Evolutionary conservation across 495 filamentous ascomycete species (phyloP), one percentile per base, ranked within the genome.

Genomic region (Penicillium lividum): DNA sequence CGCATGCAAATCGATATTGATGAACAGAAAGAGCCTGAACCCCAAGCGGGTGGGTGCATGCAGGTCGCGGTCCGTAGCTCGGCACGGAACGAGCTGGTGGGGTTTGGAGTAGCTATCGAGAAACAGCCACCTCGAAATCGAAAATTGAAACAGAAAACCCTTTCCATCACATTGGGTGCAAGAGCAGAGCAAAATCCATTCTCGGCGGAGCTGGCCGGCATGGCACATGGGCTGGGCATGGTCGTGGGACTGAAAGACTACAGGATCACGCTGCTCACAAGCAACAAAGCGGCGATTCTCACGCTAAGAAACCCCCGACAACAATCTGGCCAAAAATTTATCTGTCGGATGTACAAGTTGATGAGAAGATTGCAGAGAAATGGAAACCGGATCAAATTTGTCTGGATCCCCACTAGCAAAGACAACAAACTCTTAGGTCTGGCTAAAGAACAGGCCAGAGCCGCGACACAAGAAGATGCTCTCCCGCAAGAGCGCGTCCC

Each of bases 341-440:
- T 50, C 6, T 30, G 47, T 50, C 47, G 31, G 16, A 50, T 50
- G 11, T 50, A 50, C 47, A 52, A 52, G 50, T 40, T 40, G 50
- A 52, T 52, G 50, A 46, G 43, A 46, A 22, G 22, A 22, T 22
- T 22, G 22, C 22, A 22, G 22, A 22, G 22, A 22, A 22, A 22
- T 22, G 22, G 58, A 51, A 65, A 59, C 43, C 38, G 34, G 48
- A 57, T 65, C 29, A 53, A 38, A 6, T 51, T 62, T 46, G 49
- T 3, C 33, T 61, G 51, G 51, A 27, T 59, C 62, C 51, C 54
- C 3, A 58, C 50, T 18, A 65, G 56, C 42, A 43, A 62, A 47
- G 47, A 62, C 18, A 62, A 61, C 34, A 57, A 59, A 50, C 56
- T 65, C 44, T 30, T 65, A 27, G 56, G 63, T 18, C 54, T 61